Conservation (phyloP, 257 asterid species). For the Agastache rugosa region DNA sequence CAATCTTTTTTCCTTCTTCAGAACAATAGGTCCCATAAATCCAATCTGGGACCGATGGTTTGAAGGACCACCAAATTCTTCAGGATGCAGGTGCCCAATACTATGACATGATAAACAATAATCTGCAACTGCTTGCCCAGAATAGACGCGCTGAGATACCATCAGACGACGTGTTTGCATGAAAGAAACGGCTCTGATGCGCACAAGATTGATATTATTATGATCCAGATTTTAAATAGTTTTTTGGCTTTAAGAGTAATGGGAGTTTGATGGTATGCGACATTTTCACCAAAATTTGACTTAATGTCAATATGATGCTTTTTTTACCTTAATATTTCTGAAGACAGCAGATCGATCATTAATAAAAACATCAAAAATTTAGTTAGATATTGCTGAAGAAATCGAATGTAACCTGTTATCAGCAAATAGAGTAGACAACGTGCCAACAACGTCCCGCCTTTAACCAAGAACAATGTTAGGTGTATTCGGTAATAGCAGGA, state of each 20-base stretch:
- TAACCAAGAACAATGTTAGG: constrained; percentile 21
- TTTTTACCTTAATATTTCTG: no score
- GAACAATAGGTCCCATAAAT: constrained; percentile 75
- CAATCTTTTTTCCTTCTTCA: constrained; percentile 29
- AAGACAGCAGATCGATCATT: no score
- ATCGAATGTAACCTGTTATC: constrained; percentile 18
- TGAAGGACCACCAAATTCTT: constrained; percentile 74
- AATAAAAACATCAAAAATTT: neutral
- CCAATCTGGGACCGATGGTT: constrained; percentile 92
- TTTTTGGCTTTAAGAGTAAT: constrained; percentile 13
- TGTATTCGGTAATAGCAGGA: constrained; percentile 18
- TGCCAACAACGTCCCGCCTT: constrained; percentile 13
- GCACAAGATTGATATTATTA: neutral
- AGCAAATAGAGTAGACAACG: constrained; percentile 23
- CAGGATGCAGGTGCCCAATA: constrained; percentile 81
- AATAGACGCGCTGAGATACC: neutral
- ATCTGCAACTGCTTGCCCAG: neutral
- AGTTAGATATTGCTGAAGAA: constrained; percentile 17
- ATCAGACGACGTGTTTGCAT: neutral
- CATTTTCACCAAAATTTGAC: neutral
- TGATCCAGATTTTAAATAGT: neutral
- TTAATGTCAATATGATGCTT: neutral
- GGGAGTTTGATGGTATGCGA: neutral
- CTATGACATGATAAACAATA: constrained; percentile 41
- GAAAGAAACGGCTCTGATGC: neutral